Evolutionary conservation across 108 stramenopile genomes (phyloP), one percentile per base, ranked within the genome.

Genomic region (Skeletonema potamos): DNA sequence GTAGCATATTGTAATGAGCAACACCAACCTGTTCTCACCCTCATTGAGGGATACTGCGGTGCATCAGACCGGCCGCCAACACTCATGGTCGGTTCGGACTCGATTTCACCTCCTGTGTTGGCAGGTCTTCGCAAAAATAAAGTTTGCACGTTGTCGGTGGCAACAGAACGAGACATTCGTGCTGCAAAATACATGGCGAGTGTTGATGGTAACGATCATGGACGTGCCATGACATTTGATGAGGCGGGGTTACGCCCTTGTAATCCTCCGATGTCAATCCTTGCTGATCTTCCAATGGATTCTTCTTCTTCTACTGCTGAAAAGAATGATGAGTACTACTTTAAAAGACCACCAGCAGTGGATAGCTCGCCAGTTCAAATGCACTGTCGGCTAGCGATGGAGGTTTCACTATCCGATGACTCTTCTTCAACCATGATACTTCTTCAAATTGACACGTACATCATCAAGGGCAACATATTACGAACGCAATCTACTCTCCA

Each of bases 11-110:
- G n/a, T n/a, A n/a, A n/a, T n/a, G n/a, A n/a, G n/a, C n/a, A n/a
- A n/a, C n/a, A n/a, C n/a, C n/a, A n/a, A n/a, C n/a, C n/a, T n/a
- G n/a, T n/a, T n/a, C n/a, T 74, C 28, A 48, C 64, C 13, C 73
- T 74, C 44, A 12, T 74, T 29, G 64, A 73, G 32, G 72, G 72
- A 18, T 73, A 73, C 32, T 43, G 66, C 64, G 72, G 72, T 34
- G 72, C 72, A 10, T 59, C 58, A 4, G 64, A 73, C 64, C 22
- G 29, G 7, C 72, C 72, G 6, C 72, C 64, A 3, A 70, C 70
- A 0, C 64, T 73, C 39, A 48, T 73, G 58, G 8, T 66, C 20
- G 63, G 63, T 18, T 66, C 72, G 8, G 72, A 66, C 28, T 56
- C 54, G 4, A 58, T 67, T 1, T 58, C 66, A 9, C n/a, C 64